Conservation (phyloP, 495 filamentous ascomycete species). For the Aspergillus avenaceus region DNA sequence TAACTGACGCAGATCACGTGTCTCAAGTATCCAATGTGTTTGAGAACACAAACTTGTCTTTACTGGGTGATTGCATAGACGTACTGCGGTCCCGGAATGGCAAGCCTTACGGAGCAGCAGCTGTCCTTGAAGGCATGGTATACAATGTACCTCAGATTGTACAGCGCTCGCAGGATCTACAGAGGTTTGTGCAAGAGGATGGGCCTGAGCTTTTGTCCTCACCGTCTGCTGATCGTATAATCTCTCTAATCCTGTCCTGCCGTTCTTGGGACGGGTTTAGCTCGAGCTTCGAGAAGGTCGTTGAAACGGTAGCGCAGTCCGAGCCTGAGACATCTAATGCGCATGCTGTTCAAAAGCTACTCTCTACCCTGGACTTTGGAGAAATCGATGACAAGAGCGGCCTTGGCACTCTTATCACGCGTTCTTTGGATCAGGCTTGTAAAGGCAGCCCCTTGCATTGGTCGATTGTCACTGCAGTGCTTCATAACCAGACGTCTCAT, state of each 20-base stretch:
- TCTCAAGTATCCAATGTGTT: slow-evolving; percentile 18
- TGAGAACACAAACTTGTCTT: slow-evolving; percentile 21
- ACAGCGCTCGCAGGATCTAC: slow-evolving; percentile 28
- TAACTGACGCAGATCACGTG: slow-evolving; percentile 24
- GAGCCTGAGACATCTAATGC: slow-evolving; percentile 37
- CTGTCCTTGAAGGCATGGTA: slow-evolving; percentile 51
- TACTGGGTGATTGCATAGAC: slow-evolving; percentile 48
- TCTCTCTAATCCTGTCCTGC: slow-evolving; percentile 36
- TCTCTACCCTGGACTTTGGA: slow-evolving; percentile 37
- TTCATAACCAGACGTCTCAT: slow-evolving; percentile 41
- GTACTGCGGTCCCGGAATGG: slow-evolving; percentile 60
- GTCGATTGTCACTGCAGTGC: slow-evolving; percentile 41
- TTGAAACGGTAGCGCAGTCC: slow-evolving; percentile 34
- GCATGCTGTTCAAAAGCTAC: slow-evolving; percentile 36
- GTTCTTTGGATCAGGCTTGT: slow-evolving; percentile 32
- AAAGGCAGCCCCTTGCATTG: slow-evolving; percentile 37
- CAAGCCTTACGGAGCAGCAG: slow-evolving; percentile 78
- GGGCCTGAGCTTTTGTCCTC: slow-evolving; percentile 50
- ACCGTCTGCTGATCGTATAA: slow-evolving; percentile 47
- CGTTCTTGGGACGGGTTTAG: slow-evolving; percentile 38
- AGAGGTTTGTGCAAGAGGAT: slow-evolving; percentile 42
- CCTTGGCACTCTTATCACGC: slow-evolving; percentile 33
- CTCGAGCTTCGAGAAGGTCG: slow-evolving; percentile 34
- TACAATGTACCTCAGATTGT: slow-evolving; percentile 39
- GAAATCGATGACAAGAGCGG: slow-evolving; percentile 31